A percentile compares a stretch with the other conserved stretches of the same genome.
These are phyloP conservation scores for Trichoderma semiorbis DNA, from an alignment of 2,329 filamentous ascomycete species.

Conservation along the genomic window DNA sequence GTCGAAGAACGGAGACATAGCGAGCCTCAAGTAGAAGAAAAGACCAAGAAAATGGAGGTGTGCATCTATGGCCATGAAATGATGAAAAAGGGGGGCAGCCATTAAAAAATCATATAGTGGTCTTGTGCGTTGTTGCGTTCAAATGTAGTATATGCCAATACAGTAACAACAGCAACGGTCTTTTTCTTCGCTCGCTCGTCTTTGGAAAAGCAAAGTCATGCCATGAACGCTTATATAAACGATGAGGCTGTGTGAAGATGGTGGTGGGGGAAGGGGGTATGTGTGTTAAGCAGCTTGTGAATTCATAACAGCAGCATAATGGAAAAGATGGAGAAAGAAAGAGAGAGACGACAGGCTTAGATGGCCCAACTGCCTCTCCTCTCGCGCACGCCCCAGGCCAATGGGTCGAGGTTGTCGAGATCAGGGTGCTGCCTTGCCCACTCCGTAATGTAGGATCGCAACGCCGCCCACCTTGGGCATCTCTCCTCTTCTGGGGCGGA, in stretches of 20 bases:
- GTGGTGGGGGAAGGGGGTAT: not conserved
- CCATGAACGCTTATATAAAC: not conserved
- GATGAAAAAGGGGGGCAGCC: not conserved
- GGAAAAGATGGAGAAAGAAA: not conserved
- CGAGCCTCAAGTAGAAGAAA: not conserved
- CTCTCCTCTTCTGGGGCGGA: slow-evolving; percentile 49
- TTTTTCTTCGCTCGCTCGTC: not conserved
- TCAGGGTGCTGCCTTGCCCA: slow-evolving; percentile 86
- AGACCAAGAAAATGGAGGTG: not conserved
- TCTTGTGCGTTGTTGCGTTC: not conserved
- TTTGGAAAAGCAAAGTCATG: not conserved
- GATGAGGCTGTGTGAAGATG: not conserved
- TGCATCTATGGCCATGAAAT: not conserved
- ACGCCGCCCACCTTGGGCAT: slow-evolving; percentile 72
- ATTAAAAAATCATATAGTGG: slow-evolving; percentile 16
- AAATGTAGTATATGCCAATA: not conserved
- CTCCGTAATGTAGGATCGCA: slow-evolving; percentile 79
- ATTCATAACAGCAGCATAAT: not conserved
- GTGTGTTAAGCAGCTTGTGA: not conserved
- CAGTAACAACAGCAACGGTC: not conserved
- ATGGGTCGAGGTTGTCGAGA: slow-evolving; percentile 57
- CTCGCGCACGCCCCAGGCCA: slow-evolving; percentile 66
- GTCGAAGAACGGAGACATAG: not conserved
- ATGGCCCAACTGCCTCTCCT: slow-evolving; percentile 71
- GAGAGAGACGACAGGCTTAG: slow-evolving; percentile 29